phyloP scores from a whole-genome alignment of 2,329 filamentous ascomycete genomes.

The Penicillium sclerotigenum region DNA sequence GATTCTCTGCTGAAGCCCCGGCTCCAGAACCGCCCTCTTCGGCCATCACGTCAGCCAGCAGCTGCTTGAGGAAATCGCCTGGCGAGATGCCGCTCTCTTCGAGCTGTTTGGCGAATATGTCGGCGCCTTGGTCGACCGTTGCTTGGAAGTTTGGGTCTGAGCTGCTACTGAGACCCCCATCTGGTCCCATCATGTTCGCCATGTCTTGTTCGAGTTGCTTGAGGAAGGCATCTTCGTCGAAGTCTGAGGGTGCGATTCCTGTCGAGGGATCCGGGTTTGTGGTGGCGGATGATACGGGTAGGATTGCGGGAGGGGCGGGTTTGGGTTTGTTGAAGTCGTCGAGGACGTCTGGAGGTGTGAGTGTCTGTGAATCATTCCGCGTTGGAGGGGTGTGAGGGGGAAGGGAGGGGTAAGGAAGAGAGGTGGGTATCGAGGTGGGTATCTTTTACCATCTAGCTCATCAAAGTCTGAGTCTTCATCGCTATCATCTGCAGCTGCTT shows the following conservation, averaged over 20 bases:
- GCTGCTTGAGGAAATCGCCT: constrained; percentile 36
- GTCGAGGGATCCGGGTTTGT: constrained; percentile 18
- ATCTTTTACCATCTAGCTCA: constrained; percentile 72
- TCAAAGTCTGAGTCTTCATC: constrained; percentile 91
- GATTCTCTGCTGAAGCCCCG: constrained; percentile 13
- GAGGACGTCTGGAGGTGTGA: constrained; percentile 63
- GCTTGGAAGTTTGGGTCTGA: constrained; percentile 22
- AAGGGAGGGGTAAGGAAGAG: background rate
- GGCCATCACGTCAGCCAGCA: constrained; percentile 36
- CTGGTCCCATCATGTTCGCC: constrained; percentile 68
- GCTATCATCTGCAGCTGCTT: constrained; percentile 44
- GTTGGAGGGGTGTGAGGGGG: background rate
- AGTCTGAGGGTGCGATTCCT: constrained; percentile 16
- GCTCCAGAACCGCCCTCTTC: constrained; percentile 21
- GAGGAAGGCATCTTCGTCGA: constrained; percentile 58
- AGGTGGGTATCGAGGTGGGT: background rate
- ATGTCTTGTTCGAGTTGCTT: constrained; percentile 87
- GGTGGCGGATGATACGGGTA: constrained; percentile 12
- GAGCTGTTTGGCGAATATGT: constrained; percentile 37
- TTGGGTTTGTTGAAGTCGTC: constrained; percentile 76
- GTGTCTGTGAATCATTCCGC: background rate
- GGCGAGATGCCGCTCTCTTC: constrained; percentile 35
- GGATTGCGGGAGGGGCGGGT: constrained; percentile 28
- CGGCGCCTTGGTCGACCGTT: constrained; percentile 32
- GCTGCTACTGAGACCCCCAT: constrained; percentile 19